These are phyloP conservation scores for Leucoagaricus sp. DNA, from an alignment of 1,284 basidiomycete genomes.

Conservation along the genomic window DNA sequence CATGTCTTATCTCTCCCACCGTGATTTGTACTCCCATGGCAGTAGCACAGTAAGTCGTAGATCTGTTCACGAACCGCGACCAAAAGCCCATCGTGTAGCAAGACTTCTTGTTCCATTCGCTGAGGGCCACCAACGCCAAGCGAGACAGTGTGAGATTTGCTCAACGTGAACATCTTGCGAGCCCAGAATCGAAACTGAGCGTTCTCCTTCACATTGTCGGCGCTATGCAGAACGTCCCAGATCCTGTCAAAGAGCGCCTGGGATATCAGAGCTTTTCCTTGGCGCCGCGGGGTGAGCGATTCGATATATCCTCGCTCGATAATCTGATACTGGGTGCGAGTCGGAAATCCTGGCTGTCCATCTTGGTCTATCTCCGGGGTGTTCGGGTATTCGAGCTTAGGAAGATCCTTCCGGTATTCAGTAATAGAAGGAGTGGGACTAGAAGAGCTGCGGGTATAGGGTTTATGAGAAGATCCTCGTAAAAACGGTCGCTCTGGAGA, in stretches of 20 bases:
- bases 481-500: conserved; percentile 31
- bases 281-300: conserved; percentile 57
- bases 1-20: conserved; percentile 78
- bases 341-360: conserved; percentile 47
- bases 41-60: conserved; percentile 73
- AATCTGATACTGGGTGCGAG: conserved; percentile 53
- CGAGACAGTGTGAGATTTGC: conserved; percentile 34
- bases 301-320: conserved; percentile 56
- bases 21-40: conserved; percentile 66
- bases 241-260: conserved; percentile 69
- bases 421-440: neutral
- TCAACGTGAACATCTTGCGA: conserved; percentile 72
- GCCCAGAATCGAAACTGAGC: conserved; percentile 81
- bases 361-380: neutral
- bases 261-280: conserved; percentile 70
- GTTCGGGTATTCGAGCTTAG: conserved; percentile 1
- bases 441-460: conserved; percentile 27
- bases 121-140: conserved; percentile 24
- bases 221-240: conserved; percentile 60
- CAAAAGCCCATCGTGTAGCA: conserved; percentile 67
- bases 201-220: conserved; percentile 46
- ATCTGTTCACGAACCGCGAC: conserved; percentile 76
- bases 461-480: conserved; percentile 30
- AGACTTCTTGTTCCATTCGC: conserved; percentile 36
- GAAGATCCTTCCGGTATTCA: neutral